Percentiles rank a stretch among this genome's conserved stretches.
Conservation (phyloP, 768 basidiomycete species). For the Suillus americanus region DNA sequence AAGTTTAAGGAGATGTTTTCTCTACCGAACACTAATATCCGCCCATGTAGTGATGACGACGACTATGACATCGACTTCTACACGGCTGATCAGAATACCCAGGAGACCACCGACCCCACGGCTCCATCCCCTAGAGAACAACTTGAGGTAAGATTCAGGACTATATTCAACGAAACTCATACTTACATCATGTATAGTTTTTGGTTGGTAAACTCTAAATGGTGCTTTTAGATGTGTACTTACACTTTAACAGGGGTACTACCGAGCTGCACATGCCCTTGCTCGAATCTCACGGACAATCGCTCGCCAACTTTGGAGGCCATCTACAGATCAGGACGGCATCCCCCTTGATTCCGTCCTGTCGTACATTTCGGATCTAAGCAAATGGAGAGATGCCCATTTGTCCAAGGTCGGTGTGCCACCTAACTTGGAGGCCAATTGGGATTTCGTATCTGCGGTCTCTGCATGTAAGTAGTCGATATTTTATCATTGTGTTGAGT, state of each 20-base stretch:
- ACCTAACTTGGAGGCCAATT: constrained; percentile 75
- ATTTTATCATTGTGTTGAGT: neutral
- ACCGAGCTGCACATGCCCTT: constrained; percentile 79
- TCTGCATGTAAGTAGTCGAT: constrained; percentile 48
- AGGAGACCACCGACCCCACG: constrained; percentile 48
- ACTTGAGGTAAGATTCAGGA: constrained; percentile 56
- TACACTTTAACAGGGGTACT: constrained; percentile 63
- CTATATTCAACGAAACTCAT: neutral
- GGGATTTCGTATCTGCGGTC: constrained; percentile 87
- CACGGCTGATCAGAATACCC: constrained; percentile 60
- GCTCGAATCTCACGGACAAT: constrained; percentile 82
- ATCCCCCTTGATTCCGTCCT: constrained; percentile 67
- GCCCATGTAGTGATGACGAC: constrained; percentile 61
- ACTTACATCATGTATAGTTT: constrained; percentile 44
- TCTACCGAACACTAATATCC: constrained; percentile 23
- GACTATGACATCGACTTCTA: constrained; percentile 92
- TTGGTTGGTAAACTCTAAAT: constrained; percentile 48
- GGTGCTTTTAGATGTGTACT: constrained; percentile 8
- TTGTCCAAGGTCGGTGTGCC: constrained; percentile 84
- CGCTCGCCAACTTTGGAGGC: constrained; percentile 79
- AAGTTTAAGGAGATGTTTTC: constrained; percentile 24
- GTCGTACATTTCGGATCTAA: constrained; percentile 54
- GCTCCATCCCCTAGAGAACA: constrained; percentile 74
- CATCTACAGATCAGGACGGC: constrained; percentile 73
- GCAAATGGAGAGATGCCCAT: constrained; percentile 75